Evolutionary conservation across 2,329 filamentous ascomycete genomes (phyloP).

Genomic region (Setomelanomma holmii): DNA sequence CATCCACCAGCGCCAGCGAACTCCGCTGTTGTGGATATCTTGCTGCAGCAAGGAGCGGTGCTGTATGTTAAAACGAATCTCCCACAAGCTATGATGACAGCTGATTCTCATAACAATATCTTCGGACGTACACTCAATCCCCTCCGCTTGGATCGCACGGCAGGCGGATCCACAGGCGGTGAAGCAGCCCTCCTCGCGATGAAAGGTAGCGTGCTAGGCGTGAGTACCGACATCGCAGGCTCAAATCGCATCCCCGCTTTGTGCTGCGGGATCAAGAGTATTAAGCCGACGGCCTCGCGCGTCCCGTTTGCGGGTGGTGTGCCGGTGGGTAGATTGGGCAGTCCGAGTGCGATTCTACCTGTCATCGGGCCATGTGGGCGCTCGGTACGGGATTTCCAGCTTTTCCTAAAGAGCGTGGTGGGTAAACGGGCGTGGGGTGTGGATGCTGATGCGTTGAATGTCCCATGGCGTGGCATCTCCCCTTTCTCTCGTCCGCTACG

Average conservation of each 20-base stretch:
- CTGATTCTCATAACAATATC: conserved; percentile 66
- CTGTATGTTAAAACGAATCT: conserved; percentile 63
- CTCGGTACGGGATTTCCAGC: conserved; percentile 49
- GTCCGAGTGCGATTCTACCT: conserved; percentile 42
- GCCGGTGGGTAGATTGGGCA: conserved; percentile 39
- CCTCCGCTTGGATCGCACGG: conserved; percentile 64
- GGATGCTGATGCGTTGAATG: conserved; percentile 52
- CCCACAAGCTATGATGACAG: conserved; percentile 56
- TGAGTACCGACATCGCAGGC: conserved; percentile 68
- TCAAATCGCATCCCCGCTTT: conserved; percentile 84
- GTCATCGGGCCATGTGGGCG: conserved; percentile 55
- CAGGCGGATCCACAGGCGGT: conserved; percentile 72
- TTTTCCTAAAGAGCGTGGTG: conserved; percentile 54
- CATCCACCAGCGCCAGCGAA: conserved; percentile 42
- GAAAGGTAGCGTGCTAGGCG: conserved; percentile 64
- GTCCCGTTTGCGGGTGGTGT: conserved; percentile 53
- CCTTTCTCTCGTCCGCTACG: conserved; percentile 40
- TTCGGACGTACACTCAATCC: conserved; percentile 71
- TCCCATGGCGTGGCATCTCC: conserved; percentile 55
- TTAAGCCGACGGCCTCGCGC: conserved; percentile 61
- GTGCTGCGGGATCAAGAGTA: conserved; percentile 61
- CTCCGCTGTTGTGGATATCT: conserved; percentile 45
- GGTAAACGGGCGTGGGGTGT: conserved; percentile 53
- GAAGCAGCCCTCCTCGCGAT: conserved; percentile 67
- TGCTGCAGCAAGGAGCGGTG: conserved; percentile 55